A percentile compares a stretch with the other conserved stretches of the same genome.
These are phyloP conservation scores for Periconia digitata DNA, from an alignment of 2,329 filamentous ascomycete species.

Conservation along the genomic window DNA sequence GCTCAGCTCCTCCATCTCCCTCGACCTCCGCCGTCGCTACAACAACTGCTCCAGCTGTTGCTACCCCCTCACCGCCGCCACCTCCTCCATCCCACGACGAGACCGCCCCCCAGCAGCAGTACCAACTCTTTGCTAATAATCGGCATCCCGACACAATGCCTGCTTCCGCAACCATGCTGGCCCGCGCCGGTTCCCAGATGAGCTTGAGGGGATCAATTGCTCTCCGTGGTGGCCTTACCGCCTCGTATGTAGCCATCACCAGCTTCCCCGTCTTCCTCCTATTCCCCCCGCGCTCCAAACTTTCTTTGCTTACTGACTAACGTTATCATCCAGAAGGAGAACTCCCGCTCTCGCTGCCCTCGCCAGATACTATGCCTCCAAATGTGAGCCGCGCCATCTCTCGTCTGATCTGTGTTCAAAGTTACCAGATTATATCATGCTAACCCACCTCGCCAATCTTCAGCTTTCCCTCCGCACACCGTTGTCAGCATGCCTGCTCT, in stretches of 20 bases:
- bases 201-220: constrained; percentile 43
- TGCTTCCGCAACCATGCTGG: constrained; percentile 50
- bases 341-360: constrained; percentile 61
- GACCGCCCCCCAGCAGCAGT: constrained; percentile 21
- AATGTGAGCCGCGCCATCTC: constrained; percentile 55
- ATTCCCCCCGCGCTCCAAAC: neutral
- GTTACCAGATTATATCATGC: constrained; percentile 24
- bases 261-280: neutral
- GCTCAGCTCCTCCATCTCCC: constrained; percentile 17
- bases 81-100: constrained; percentile 19
- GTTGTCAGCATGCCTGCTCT: constrained; percentile 97
- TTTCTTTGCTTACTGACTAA: constrained; percentile 34
- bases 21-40: constrained; percentile 17
- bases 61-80: neutral
- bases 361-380: constrained; percentile 68
- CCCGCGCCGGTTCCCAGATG: constrained; percentile 49
- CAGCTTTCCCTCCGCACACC: constrained; percentile 92
- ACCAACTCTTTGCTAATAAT: constrained; percentile 24
- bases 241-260: constrained; percentile 29
- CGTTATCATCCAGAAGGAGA: constrained; percentile 36
- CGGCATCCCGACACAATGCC: constrained; percentile 55
- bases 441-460: constrained; percentile 32
- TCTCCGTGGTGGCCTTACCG: constrained; percentile 49
- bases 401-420: neutral
- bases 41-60: neutral